Conservation (phyloP, 371 early-diverging fungal genomes). For the Mortierella sp. region DNA sequence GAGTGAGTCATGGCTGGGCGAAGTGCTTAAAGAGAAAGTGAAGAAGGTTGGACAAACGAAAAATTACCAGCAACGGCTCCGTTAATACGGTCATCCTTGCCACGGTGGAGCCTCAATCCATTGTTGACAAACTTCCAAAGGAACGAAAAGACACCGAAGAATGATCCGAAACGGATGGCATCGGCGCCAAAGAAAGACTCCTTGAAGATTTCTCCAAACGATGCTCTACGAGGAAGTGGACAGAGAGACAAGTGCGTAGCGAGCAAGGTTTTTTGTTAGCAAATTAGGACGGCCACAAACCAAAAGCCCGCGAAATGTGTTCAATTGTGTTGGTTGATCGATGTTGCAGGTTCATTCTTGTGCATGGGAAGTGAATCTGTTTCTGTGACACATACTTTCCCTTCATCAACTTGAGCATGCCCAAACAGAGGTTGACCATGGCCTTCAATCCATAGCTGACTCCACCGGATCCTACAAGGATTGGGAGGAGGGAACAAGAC, state of each 20-base stretch:
- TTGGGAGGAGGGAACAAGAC: background rate
- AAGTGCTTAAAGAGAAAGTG: background rate
- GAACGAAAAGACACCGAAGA: conserved; percentile 82
- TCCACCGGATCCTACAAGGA: conserved; percentile 41
- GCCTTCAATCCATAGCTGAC: conserved; percentile 54
- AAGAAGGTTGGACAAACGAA: background rate
- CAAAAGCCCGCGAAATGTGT: background rate
- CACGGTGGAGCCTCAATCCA: conserved; percentile 67
- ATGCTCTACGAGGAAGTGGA: conserved; percentile 53
- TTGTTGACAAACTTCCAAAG: conserved; percentile 84
- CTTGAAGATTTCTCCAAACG: conserved; percentile 60
- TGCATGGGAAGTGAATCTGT: background rate
- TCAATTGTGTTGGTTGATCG: background rate
- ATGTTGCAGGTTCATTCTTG: background rate
- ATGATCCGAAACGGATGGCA: conserved; percentile 76
- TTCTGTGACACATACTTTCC: conserved; percentile 40
- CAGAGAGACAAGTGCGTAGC: background rate
- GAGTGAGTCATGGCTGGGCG: background rate
- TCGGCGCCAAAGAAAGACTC: conserved; percentile 69
- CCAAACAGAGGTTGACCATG: conserved; percentile 51
- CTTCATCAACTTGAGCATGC: conserved; percentile 54
- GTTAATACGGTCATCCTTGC: conserved; percentile 77
- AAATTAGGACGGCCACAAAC: background rate
- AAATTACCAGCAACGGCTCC: conserved; percentile 64
- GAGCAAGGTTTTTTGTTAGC: background rate